Percentiles rank a stretch among this genome's conserved stretches.
Conservation (phyloP, 73 alveolate genomes). For the Paramecium pentaurelia region DNA sequence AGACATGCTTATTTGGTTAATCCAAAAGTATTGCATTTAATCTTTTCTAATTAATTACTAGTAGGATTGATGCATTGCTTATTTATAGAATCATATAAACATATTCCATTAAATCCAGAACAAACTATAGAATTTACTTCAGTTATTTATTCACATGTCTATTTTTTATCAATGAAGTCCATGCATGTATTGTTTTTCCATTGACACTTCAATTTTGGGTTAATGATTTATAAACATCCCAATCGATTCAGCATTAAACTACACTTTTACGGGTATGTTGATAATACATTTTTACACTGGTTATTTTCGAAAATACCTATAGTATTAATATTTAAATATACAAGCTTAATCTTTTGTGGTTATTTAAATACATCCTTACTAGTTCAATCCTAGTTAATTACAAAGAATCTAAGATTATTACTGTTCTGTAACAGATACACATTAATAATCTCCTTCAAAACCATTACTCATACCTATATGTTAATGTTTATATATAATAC, state of each 20-base stretch:
- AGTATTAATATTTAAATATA: neutral
- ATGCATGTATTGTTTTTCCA: neutral
- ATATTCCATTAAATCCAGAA: neutral
- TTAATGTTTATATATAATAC: neutral
- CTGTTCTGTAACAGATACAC: neutral
- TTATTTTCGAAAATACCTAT: constrained; percentile 2
- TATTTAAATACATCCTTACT: neutral
- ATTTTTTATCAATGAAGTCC: neutral
- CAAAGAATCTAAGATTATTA: neutral
- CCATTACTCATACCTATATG: neutral
- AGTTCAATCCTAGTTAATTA: neutral
- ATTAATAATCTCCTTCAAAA: neutral
- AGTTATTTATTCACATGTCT: neutral
- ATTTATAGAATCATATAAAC: neutral
- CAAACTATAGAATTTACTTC: neutral
- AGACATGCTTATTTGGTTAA: neutral
- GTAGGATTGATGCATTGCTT: neutral
- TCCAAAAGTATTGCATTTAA: neutral
- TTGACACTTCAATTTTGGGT: neutral
- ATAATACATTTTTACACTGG: neutral
- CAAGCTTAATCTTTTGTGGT: neutral
- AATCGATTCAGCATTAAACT: neutral
- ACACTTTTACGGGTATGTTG: neutral
- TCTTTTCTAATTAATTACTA: neutral
- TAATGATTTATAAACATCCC: neutral